A percentile compares a stretch with the other conserved stretches of the same genome.
Conservation (phyloP, 2,329 filamentous ascomycete species). For the Alternaria brassicicola region DNA sequence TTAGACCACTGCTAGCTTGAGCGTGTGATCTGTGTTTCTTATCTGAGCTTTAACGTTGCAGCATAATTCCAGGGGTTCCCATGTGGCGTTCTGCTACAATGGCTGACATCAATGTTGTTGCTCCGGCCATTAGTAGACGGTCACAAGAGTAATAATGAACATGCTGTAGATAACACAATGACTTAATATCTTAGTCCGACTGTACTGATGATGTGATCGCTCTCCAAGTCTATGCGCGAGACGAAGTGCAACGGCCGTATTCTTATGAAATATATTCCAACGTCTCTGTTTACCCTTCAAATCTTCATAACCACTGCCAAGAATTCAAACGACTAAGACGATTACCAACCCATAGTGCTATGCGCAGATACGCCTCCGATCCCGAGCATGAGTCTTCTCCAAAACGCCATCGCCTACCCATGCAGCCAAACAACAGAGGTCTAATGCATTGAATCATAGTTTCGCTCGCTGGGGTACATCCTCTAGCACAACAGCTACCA, state of each 20-base stretch:
- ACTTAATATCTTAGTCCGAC: neutral
- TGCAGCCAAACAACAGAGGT: constrained; percentile 30
- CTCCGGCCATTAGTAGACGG: neutral
- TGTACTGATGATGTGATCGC: neutral
- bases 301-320: neutral
- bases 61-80: neutral
- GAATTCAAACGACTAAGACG: constrained; percentile 1
- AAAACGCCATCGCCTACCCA: constrained; percentile 37
- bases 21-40: neutral
- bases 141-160: neutral
- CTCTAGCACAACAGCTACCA: constrained; percentile 64
- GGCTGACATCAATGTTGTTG: neutral
- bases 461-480: constrained; percentile 21
- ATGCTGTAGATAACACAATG: neutral
- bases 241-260: neutral
- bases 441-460: constrained; percentile 23
- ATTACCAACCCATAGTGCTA: constrained; percentile 8
- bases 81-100: too few relatives aligned
- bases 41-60: neutral
- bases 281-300: neutral
- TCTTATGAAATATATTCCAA: neutral
- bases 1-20: neutral
- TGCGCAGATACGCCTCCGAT: constrained; percentile 20
- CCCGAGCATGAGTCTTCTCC: constrained; percentile 12
- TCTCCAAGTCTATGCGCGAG: neutral